phyloP scores from a whole-genome alignment of 805 yeast species.

The Candida fluviatilis region DNA sequence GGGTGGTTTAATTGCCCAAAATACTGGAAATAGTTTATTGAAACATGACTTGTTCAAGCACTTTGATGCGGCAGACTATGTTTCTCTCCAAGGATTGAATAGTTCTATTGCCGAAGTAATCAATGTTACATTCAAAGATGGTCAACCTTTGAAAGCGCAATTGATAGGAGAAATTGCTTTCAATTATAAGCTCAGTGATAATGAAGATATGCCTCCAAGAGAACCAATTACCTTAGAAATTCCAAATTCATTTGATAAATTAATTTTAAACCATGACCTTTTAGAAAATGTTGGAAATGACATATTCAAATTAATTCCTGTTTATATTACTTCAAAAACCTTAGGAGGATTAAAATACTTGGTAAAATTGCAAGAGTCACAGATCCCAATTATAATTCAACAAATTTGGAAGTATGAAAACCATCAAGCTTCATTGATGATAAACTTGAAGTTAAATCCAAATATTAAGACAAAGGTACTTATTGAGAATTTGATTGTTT shows the following conservation, averaged over 20 bases:
- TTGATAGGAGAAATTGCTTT: conserved; percentile 85
- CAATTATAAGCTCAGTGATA: conserved; percentile 42
- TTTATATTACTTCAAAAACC: conserved; percentile 55
- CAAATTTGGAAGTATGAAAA: conserved; percentile 91
- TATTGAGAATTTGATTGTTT: conserved; percentile 57
- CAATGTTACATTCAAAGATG: conserved; percentile 70
- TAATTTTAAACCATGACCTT: conserved; percentile 38
- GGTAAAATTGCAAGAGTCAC: conserved; percentile 31
- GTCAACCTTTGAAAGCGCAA: conserved; percentile 54
- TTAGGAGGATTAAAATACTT: conserved; percentile 81
- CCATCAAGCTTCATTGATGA: conserved; percentile 79
- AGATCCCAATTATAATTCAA: conserved; percentile 64
- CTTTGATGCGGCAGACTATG: conserved; percentile 21
- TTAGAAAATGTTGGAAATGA: conserved; percentile 24
- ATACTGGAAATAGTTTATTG: conserved; percentile 34
- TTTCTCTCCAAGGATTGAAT: conserved; percentile 65
- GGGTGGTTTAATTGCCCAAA: conserved; percentile 23
- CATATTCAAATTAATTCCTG: conserved; percentile 42
- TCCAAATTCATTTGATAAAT: conserved; percentile 47
- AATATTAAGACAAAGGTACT: conserved; percentile 32
- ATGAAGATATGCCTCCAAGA: conserved; percentile 6
- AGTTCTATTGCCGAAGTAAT: conserved; percentile 84
- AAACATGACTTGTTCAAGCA: conserved; percentile 23
- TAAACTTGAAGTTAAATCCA: conserved; percentile 59
- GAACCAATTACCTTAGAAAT: conserved; percentile 34